phyloP scores from a whole-genome alignment of 148 eudicot species.

The Amaranthus palmeri region DNA sequence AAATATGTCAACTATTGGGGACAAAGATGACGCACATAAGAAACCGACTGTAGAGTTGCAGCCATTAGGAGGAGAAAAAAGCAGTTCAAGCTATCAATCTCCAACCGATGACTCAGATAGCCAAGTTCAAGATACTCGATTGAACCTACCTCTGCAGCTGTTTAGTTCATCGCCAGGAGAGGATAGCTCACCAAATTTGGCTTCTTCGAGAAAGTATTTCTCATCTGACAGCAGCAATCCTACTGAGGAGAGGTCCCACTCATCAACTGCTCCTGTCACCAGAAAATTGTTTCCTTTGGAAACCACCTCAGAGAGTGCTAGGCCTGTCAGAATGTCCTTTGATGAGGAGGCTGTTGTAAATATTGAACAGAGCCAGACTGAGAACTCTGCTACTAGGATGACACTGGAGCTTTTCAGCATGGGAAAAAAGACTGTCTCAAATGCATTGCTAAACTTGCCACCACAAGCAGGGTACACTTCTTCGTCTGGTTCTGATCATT shows the following conservation, averaged over 20 bases:
- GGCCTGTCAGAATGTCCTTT: slow-evolving; percentile 22
- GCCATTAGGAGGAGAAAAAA: slow-evolving; percentile 46
- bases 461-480: slow-evolving; percentile 31
- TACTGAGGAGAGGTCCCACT: slow-evolving; percentile 43
- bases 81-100: slow-evolving; percentile 66
- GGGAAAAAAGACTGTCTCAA: slow-evolving; percentile 17
- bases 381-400: slow-evolving; percentile 23
- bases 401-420: slow-evolving; percentile 30
- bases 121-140: slow-evolving; percentile 43
- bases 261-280: slow-evolving; percentile 30
- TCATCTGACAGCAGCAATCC: slow-evolving; percentile 81
- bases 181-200: slow-evolving; percentile 44
- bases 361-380: slow-evolving; percentile 22
- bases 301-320: slow-evolving; percentile 19
- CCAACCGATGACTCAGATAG: slow-evolving; percentile 60
- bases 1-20: slow-evolving; percentile 9
- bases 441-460: slow-evolving; percentile 17
- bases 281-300: slow-evolving; percentile 30
- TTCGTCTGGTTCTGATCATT: slow-evolving; percentile 35
- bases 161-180: slow-evolving; percentile 64
- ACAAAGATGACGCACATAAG: slow-evolving; percentile 15
- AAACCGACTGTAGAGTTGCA: slow-evolving; percentile 16
- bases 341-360: slow-evolving; percentile 19
- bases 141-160: slow-evolving; percentile 51
- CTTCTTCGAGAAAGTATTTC: slow-evolving; percentile 46